Conservation (phyloP, 108 stramenopile genomes). For the Schizochytrium sp. region DNA sequence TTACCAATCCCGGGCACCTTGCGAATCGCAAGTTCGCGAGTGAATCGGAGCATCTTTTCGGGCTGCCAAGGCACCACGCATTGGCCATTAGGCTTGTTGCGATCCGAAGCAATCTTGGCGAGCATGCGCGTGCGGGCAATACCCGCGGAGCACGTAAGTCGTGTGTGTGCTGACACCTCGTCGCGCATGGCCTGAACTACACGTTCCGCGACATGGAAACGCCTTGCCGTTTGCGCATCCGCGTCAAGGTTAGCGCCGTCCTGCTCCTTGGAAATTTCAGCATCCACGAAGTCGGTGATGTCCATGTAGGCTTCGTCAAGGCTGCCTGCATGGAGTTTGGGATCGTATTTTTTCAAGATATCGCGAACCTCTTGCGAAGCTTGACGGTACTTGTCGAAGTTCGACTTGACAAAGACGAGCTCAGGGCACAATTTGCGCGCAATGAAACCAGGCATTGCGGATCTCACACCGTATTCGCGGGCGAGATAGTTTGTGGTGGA, state of each 20-base stretch:
- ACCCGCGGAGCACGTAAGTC: slow-evolving; percentile 85
- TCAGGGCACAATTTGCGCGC: slow-evolving; percentile 54
- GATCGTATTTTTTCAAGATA: slow-evolving; percentile 79
- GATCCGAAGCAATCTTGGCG: slow-evolving; percentile 84
- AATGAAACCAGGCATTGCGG: slow-evolving; percentile 96
- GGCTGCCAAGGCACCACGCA: slow-evolving; percentile 59
- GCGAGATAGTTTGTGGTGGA: slow-evolving; percentile 84
- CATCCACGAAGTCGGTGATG: slow-evolving; percentile 60
- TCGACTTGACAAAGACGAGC: slow-evolving; percentile 54
- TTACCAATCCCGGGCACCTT: slow-evolving; percentile 82
- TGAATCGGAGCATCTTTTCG: slow-evolving; percentile 54
- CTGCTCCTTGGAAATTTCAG: not conserved
- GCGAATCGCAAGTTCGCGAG: slow-evolving; percentile 54
- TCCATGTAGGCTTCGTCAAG: slow-evolving; percentile 91
- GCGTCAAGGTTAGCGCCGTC: not conserved
- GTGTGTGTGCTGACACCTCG: slow-evolving; percentile 56
- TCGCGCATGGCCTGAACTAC: slow-evolving; percentile 61
- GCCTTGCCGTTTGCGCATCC: not conserved
- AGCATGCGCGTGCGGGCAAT: slow-evolving; percentile 72
- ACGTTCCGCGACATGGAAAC: not conserved
- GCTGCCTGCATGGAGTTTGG: slow-evolving; percentile 54
- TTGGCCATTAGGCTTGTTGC: slow-evolving; percentile 93
- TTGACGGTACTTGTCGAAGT: slow-evolving; percentile 64
- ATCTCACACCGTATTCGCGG: slow-evolving; percentile 77
- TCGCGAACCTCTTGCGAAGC: slow-evolving; percentile 60